Percentiles rank a stretch among this genome's conserved stretches.
phyloP scores from a whole-genome alignment of 176 grass and related monocot species.

The Avena insularis region DNA sequence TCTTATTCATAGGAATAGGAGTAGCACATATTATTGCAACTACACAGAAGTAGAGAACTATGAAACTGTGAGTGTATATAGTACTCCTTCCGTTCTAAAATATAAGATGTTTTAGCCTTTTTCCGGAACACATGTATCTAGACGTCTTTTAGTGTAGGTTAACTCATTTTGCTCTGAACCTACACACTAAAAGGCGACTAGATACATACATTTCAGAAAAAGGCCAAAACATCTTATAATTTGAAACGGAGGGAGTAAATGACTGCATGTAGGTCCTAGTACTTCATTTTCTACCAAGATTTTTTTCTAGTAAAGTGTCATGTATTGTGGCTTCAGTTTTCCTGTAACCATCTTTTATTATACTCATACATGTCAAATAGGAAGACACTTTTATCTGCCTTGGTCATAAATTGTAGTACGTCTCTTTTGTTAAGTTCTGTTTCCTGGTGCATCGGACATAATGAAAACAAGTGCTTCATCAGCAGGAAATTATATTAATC shows the following conservation, averaged over 20 bases:
- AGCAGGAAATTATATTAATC: slow-evolving; percentile 6
- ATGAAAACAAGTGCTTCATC: slow-evolving; percentile 26
- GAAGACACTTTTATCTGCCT: neutral
- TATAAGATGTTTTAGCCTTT: no score
- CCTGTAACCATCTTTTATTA: slow-evolving; percentile 16
- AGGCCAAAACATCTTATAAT: no score
- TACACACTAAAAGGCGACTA: no score
- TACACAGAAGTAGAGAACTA: slow-evolving; percentile 34
- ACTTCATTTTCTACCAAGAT: slow-evolving; percentile 9
- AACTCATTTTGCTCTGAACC: no score
- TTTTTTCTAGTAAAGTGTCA: neutral
- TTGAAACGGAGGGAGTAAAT: neutral
- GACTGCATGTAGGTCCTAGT: neutral
- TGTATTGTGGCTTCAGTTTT: slow-evolving; percentile 29
- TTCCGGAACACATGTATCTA: no score
- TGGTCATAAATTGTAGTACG: slow-evolving; percentile 18
- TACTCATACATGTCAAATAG: slow-evolving; percentile 22
- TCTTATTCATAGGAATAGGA: slow-evolving; percentile 27
- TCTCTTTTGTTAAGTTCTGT: neutral
- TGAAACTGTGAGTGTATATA: slow-evolving; percentile 8
- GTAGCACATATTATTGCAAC: slow-evolving; percentile 4
- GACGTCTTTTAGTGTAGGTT: no score
- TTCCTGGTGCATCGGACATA: neutral
- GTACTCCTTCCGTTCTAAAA: no score
- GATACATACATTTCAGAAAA: no score